Evolutionary conservation across 495 filamentous ascomycete species (phyloP).

Genomic region (Trichoderma virens): DNA sequence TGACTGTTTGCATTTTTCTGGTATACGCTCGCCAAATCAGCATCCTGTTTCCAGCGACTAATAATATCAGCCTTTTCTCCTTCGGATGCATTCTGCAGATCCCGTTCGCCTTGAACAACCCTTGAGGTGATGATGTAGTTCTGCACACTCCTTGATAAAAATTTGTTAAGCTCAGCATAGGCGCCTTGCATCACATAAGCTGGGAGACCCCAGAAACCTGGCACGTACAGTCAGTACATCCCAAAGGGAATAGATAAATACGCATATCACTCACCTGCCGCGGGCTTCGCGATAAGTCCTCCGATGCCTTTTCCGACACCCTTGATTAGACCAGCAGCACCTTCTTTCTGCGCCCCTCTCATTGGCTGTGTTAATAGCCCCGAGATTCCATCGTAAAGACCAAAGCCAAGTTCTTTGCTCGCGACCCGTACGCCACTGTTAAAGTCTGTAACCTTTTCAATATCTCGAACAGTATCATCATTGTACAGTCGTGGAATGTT

Average conservation of each 20-base stretch:
- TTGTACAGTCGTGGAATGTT: conserved; percentile 76
- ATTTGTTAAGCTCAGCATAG: conserved; percentile 61
- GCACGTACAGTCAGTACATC: conserved; percentile 13
- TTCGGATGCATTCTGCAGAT: conserved; percentile 37
- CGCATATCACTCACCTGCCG: conserved; percentile 45
- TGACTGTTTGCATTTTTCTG: not conserved
- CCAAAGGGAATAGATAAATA: conserved; percentile 10
- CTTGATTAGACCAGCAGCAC: conserved; percentile 61
- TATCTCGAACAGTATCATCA: conserved; percentile 60
- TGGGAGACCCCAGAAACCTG: conserved; percentile 54
- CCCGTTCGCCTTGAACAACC: conserved; percentile 62
- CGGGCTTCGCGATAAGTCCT: conserved; percentile 61
- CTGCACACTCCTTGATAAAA: conserved; percentile 52
- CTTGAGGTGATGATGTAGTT: conserved; percentile 68
- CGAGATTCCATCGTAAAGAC: conserved; percentile 63
- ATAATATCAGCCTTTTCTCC: conserved; percentile 53
- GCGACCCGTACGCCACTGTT: conserved; percentile 59
- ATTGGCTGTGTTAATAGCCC: conserved; percentile 65
- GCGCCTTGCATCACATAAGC: conserved; percentile 71
- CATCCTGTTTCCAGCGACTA: conserved; percentile 45
- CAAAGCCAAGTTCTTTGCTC: conserved; percentile 58
- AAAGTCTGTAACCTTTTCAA: conserved; percentile 63
- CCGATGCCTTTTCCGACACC: conserved; percentile 70
- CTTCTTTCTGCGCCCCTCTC: conserved; percentile 59
- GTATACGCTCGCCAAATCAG: conserved; percentile 44